Evolutionary conservation across 169 alveolate genomes (phyloP).

Genomic region (Pseudocohnilembus persalinus): DNA sequence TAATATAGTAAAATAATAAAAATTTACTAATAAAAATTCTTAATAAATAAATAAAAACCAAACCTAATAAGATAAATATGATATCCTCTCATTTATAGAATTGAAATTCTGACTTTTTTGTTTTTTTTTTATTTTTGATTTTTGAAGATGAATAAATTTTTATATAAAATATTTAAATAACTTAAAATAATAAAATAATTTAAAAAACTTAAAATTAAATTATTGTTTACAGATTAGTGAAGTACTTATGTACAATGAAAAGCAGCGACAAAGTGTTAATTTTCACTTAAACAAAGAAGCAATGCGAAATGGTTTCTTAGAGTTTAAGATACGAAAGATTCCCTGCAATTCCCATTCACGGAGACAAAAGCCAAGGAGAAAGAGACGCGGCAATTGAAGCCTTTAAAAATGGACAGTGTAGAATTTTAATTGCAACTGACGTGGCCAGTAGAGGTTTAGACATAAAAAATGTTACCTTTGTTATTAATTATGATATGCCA

Average conservation of each 20-base stretch:
- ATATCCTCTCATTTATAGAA: no score
- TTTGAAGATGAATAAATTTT: no score
- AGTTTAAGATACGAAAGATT: conserved; percentile 29
- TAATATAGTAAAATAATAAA: no score
- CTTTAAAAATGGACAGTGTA: conserved; percentile 65
- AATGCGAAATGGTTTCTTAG: conserved; percentile 32
- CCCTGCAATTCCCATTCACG: conserved; percentile 90
- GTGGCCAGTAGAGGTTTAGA: conserved; percentile 98
- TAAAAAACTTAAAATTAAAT: not conserved
- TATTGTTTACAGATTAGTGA: conserved; percentile 22
- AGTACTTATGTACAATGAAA: conserved; percentile 20
- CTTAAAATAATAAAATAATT: no score
- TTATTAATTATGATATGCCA: conserved; percentile 99
- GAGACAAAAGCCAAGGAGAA: conserved; percentile 96
- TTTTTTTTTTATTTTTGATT: no score
- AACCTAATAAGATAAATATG: no score
- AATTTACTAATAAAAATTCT: no score
- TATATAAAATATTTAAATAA: no score
- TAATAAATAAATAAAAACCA: no score
- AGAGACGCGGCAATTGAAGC: conserved; percentile 77
- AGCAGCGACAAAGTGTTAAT: conserved; percentile 37
- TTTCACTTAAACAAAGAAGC: conserved; percentile 41
- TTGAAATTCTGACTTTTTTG: no score
- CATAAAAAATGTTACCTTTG: conserved; percentile 95
- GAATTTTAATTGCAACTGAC: conserved; percentile 87